Evolutionary conservation across 2,329 filamentous ascomycete species (phyloP).

Genomic region (Aspergillus oerlinghausenensis): DNA sequence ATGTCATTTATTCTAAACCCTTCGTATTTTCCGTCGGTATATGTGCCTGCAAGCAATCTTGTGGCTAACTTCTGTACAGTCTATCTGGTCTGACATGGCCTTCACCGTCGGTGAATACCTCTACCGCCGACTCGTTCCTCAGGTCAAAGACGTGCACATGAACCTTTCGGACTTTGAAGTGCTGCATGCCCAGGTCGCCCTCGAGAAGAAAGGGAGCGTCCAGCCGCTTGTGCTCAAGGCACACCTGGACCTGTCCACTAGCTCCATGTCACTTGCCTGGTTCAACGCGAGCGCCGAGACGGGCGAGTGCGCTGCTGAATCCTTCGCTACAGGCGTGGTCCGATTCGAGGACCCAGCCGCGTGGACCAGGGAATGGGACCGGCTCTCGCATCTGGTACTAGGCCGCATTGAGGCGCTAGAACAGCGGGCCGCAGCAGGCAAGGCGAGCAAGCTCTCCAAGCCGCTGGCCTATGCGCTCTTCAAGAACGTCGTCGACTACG

Average conservation of each 20-base stretch:
- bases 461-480: slow-evolving; percentile 35
- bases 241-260: too few relatives aligned
- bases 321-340: slow-evolving; percentile 7
- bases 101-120: slow-evolving; percentile 22
- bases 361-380: slow-evolving; percentile 18
- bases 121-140: slow-evolving; percentile 7
- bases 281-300: too few relatives aligned
- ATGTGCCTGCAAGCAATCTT: not conserved
- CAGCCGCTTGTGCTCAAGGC: too few relatives aligned
- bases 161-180: slow-evolving; percentile 39
- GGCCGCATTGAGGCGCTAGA: slow-evolving; percentile 21
- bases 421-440: slow-evolving; percentile 18
- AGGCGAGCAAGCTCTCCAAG: slow-evolving; percentile 22
- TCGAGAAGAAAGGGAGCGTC: not conserved
- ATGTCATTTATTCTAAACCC: slow-evolving; percentile 17
- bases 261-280: too few relatives aligned
- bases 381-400: slow-evolving; percentile 15
- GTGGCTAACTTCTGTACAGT: slow-evolving; percentile 9
- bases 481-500: slow-evolving; percentile 23
- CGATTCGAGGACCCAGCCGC: slow-evolving; percentile 3
- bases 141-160: slow-evolving; percentile 22
- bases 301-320: not conserved
- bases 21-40: too few relatives aligned
- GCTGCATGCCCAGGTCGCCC: slow-evolving; percentile 53
- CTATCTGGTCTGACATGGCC: slow-evolving; percentile 22